phyloP scores from a whole-genome alignment of 1,139 yeast genomes.

The Kurtzmaniella quercitrusa region DNA sequence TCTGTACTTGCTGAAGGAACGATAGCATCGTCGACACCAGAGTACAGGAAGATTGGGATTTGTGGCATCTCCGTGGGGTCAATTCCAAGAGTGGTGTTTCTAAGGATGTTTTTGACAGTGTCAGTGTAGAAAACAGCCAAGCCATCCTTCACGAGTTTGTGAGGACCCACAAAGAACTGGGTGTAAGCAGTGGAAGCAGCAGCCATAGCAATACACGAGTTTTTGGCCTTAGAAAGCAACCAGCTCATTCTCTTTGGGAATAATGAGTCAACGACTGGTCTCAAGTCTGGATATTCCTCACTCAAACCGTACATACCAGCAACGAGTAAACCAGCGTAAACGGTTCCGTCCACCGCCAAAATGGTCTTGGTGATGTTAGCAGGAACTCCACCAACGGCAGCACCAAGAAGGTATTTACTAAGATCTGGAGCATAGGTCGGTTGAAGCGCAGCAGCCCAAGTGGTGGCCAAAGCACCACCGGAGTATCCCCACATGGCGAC shows the following conservation, averaged over 20 bases:
- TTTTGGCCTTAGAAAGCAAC: not conserved
- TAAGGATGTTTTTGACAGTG: slow-evolving; percentile 12
- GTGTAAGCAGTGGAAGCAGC: slow-evolving; percentile 1
- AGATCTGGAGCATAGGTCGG: slow-evolving; percentile 31
- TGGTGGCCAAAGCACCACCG: slow-evolving; percentile 20
- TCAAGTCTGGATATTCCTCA: slow-evolving; percentile 22
- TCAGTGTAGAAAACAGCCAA: slow-evolving; percentile 13
- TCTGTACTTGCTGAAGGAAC: slow-evolving; percentile 21
- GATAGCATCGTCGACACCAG: slow-evolving; percentile 25
- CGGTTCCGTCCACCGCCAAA: slow-evolving; percentile 19
- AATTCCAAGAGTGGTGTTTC: slow-evolving; percentile 20
- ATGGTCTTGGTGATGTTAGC: slow-evolving; percentile 23
- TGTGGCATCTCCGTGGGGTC: slow-evolving; percentile 18
- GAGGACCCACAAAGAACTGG: slow-evolving; percentile 10
- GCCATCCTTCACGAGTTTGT: slow-evolving; percentile 15
- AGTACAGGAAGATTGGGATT: slow-evolving; percentile 32
- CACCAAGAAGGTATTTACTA: slow-evolving; percentile 19
- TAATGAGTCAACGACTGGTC: not conserved
- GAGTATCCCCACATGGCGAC: slow-evolving; percentile 20
- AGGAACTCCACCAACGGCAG: slow-evolving; percentile 29
- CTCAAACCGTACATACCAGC: slow-evolving; percentile 23
- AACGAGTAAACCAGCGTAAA: slow-evolving; percentile 25
- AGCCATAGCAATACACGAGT: slow-evolving; percentile 3
- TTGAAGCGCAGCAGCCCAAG: slow-evolving; percentile 20
- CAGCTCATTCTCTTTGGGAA: not conserved